Evolutionary conservation across 108 stramenopile genomes (phyloP).

Genomic region (Craspedostauros australis): DNA sequence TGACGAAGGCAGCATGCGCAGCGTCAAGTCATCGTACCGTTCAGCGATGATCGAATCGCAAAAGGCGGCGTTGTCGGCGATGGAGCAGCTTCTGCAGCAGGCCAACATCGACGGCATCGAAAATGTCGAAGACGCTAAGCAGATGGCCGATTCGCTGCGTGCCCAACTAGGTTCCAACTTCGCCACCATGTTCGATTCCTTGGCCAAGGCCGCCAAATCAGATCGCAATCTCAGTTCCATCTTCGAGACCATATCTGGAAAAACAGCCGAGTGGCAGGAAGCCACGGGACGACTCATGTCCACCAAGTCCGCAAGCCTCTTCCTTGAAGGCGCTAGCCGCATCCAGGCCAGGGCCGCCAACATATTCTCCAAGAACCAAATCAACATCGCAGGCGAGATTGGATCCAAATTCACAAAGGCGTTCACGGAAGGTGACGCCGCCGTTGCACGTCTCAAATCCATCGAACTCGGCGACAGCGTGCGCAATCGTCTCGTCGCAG

Average conservation of each 20-base stretch:
- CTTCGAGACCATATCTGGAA: conserved; percentile 60
- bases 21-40: conserved; percentile 3
- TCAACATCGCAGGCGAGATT: conserved; percentile 53
- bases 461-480: conserved; percentile 84
- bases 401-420: conserved; percentile 67
- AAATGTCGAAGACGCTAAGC: conserved; percentile 21
- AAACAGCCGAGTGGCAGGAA: conserved; percentile 80
- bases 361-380: conserved; percentile 49
- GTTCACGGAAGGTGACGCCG: conserved; percentile 85
- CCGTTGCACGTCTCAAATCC: conserved; percentile 78
- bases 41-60: conserved; percentile 40
- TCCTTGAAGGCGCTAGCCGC: conserved; percentile 76
- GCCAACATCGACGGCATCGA: conserved; percentile 11
- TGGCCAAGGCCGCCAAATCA: conserved; percentile 59
- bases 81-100: conserved; percentile 37
- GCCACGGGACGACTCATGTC: conserved; percentile 67
- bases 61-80: conserved; percentile 52
- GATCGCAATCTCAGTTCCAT: conserved; percentile 57
- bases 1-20: background rate
- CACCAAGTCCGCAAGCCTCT: conserved; percentile 70
- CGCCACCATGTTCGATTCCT: conserved; percentile 55
- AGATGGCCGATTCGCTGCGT: no score
- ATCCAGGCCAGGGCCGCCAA: conserved; percentile 59
- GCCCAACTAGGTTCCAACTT: conserved; percentile 62
- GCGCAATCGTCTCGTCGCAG: conserved; percentile 57